phyloP scores from a whole-genome alignment of 495 filamentous ascomycete species.

The Aspergillus asperescens region DNA sequence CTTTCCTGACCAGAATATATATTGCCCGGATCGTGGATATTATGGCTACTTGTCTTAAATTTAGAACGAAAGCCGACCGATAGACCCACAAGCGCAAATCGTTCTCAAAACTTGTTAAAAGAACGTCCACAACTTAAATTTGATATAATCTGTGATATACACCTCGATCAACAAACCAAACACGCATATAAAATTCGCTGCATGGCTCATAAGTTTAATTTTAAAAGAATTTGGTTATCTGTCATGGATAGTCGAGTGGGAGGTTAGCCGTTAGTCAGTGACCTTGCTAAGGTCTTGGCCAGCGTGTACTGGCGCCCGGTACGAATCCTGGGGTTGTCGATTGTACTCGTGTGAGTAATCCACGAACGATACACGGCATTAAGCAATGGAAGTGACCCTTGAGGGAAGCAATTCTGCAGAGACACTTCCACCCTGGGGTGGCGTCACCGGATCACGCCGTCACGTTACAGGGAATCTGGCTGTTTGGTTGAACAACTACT shows the following conservation, averaged over 20 bases:
- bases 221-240: slow-evolving; percentile 26
- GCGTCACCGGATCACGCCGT: slow-evolving; percentile 55
- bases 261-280: slow-evolving; percentile 38
- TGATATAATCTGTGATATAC: no score
- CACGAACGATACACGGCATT: slow-evolving; percentile 50
- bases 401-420: slow-evolving; percentile 66
- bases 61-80: no score
- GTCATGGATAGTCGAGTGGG: slow-evolving; percentile 47
- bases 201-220: background rate
- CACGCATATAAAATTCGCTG: no score
- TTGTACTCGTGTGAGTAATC: slow-evolving; percentile 57
- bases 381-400: slow-evolving; percentile 59
- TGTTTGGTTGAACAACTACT: slow-evolving; percentile 39
- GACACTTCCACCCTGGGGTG: slow-evolving; percentile 55
- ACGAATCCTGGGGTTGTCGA: slow-evolving; percentile 55
- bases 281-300: slow-evolving; percentile 40
- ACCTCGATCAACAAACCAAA: no score
- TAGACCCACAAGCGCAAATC: no score
- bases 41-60: no score
- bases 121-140: no score
- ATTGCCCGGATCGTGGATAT: no score
- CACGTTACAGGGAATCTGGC: slow-evolving; percentile 40
- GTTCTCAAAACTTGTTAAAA: no score
- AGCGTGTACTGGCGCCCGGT: slow-evolving; percentile 52
- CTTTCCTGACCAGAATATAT: no score